Conservation (phyloP, 345 rosid species). For the Salix arbutifolia region DNA sequence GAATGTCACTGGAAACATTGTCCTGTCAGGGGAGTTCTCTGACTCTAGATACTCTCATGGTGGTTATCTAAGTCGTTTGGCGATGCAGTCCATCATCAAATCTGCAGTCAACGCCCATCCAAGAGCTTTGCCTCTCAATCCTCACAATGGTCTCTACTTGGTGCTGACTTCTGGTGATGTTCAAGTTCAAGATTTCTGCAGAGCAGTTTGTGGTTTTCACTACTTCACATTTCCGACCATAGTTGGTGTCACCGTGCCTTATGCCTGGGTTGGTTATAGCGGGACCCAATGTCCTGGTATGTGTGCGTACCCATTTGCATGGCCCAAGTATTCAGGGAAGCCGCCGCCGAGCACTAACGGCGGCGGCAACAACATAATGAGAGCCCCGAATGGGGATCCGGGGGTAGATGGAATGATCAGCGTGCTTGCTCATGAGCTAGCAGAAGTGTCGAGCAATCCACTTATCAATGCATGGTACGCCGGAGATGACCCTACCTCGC, state of each 20-base stretch:
- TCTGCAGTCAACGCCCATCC: constrained; percentile 29
- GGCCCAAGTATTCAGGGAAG: constrained; percentile 39
- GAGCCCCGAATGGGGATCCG: constrained; percentile 50
- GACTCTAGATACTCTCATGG: constrained; percentile 54
- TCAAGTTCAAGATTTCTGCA: constrained; percentile 60
- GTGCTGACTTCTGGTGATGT: constrained; percentile 52
- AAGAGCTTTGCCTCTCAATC: constrained; percentile 41
- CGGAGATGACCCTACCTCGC: constrained; percentile 54
- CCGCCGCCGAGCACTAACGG: constrained; percentile 31
- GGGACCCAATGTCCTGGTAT: constrained; percentile 54
- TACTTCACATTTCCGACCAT: constrained; percentile 56
- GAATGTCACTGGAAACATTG: constrained; percentile 40
- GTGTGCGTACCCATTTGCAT: constrained; percentile 62
- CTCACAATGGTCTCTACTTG: constrained; percentile 46
- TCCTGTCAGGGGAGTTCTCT: constrained; percentile 42
- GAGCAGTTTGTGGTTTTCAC: constrained; percentile 64
- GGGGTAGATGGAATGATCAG: constrained; percentile 65
- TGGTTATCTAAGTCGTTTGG: constrained; percentile 37
- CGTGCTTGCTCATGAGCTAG: constrained; percentile 60
- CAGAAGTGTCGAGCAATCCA: constrained; percentile 54
- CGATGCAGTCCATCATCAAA: constrained; percentile 51
- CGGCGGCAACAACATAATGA: constrained; percentile 38
- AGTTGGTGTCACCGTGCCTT: constrained; percentile 51
- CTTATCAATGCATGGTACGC: constrained; percentile 66
- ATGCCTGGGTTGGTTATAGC: constrained; percentile 62